Evolutionary conservation across 2,329 filamentous ascomycete genomes (phyloP), one percentile per base, ranked within the genome.

Genomic region (Monosporascus sp.): DNA sequence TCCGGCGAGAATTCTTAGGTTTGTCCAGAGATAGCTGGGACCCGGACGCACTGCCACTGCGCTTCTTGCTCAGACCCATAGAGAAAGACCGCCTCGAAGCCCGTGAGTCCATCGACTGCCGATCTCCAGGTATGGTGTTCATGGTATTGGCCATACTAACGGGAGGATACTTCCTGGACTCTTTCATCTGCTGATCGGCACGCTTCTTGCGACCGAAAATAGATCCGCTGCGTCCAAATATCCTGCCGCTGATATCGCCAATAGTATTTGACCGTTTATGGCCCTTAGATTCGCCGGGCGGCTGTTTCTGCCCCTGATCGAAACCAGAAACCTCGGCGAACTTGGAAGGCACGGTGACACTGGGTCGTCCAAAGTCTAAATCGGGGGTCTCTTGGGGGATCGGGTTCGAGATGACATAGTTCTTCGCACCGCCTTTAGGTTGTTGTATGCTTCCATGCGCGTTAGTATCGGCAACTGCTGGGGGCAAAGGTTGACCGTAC

Each of bases 401-500:
- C 16, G 86, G 81, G 50, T 82, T 78, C 20, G 87, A 88, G 35
- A 93, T 91, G 49, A 83, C 82, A 67, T 91, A 90, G 59, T 82
- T 84, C 64, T 86, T 83, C 58, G 79, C 75, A 60, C 74, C 69
- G 80, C 82, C 60, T 71, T 79, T 73, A 11, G 89, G 89, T 68
- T 96, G 93, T 60, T 94, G 89, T 63, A 97, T 91, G 58, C 88
- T 88, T 58, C 91, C 93, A 69, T 96, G 89, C 4, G 83, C 91
- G 70, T 94, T 96, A 50, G 91, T 94, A 61, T 88, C 87, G 48
- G 91, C 91, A 55, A 97, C 86, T 48, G 91, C 85, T 31, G 94
- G 92, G 52, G 91, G 90, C 46, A 86, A 86, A 48, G 93, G 94
- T 70, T 95, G 90, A 59, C 90, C 90, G 69, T 97, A 97, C 54